A percentile compares a stretch with the other conserved stretches of the same genome.
phyloP scores from a whole-genome alignment of 441 rosid species.

The Euphorbia schlechtendalii region DNA sequence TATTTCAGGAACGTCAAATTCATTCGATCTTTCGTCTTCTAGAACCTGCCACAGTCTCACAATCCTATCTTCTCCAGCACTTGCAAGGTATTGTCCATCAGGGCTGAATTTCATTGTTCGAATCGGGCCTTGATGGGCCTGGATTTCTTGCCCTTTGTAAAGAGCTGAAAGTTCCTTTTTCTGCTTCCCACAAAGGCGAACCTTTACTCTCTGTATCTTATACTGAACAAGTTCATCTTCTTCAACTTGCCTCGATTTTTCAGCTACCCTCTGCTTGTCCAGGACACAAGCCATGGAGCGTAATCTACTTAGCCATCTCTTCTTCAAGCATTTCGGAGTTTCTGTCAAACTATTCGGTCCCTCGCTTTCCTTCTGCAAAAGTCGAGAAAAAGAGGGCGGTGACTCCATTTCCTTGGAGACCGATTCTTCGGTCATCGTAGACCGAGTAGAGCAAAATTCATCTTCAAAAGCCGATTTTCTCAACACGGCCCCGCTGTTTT shows the following conservation, averaged over 20 bases:
- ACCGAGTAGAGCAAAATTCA: slow-evolving; percentile 32
- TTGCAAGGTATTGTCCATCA: slow-evolving; percentile 71
- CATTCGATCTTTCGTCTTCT: slow-evolving; percentile 48
- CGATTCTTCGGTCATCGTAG: slow-evolving; percentile 22
- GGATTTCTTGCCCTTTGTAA: slow-evolving; percentile 54
- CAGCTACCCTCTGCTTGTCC: slow-evolving; percentile 37
- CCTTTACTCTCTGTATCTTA: slow-evolving; percentile 43
- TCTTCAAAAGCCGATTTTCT: slow-evolving; percentile 31
- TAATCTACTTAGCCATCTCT: slow-evolving; percentile 56
- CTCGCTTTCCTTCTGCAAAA: slow-evolving; percentile 26
- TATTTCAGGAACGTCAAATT: slow-evolving; percentile 41
- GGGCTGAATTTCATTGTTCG: slow-evolving; percentile 82
- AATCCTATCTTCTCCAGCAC: slow-evolving; percentile 74
- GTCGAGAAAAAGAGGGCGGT: slow-evolving; percentile 33
- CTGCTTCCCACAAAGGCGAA: slow-evolving; percentile 41
- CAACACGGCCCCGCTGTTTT: slow-evolving; percentile 39
- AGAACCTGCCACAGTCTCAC: slow-evolving; percentile 67
- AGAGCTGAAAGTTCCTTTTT: slow-evolving; percentile 72
- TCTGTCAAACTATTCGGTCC: slow-evolving; percentile 18
- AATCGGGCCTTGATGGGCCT: slow-evolving; percentile 68
- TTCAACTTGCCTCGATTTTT: slow-evolving; percentile 18
- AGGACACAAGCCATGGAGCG: slow-evolving; percentile 44
- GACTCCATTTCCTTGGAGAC: slow-evolving; percentile 24
- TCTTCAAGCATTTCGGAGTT: slow-evolving; percentile 32
- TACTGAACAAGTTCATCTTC: slow-evolving; percentile 21